phyloP scores from a whole-genome alignment of 495 filamentous ascomycete genomes.

The Neurospora sp. region DNA sequence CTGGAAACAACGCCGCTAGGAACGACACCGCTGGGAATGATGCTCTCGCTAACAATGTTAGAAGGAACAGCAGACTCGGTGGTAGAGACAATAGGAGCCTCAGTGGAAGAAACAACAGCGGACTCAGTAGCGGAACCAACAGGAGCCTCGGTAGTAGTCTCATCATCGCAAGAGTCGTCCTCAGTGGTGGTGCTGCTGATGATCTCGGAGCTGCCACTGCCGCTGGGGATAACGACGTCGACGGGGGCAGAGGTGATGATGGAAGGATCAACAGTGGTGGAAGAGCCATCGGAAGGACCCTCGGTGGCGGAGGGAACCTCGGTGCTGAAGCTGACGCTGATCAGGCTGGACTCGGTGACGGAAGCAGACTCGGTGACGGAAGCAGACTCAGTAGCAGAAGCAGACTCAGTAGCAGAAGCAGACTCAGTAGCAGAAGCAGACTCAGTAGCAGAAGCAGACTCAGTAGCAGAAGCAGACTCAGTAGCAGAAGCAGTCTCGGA shows the following conservation, averaged over 20 bases:
- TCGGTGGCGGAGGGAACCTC: background rate
- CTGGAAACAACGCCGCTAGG: background rate
- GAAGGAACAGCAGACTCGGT: background rate
- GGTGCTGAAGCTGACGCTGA: background rate
- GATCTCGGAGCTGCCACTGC: background rate
- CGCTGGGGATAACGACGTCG: background rate
- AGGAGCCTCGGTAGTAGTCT: slow-evolving; percentile 4
- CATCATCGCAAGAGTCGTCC: slow-evolving; percentile 9
- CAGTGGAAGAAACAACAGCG: background rate
- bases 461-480: background rate
- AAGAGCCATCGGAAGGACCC: background rate
- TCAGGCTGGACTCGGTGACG: background rate
- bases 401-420: background rate
- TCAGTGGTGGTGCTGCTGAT: slow-evolving; percentile 1
- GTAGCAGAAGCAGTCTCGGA: background rate
- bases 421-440: background rate
- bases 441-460: background rate
- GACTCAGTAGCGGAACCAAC: slow-evolving; percentile 1
- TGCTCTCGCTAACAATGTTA: background rate
- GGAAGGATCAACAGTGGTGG: background rate
- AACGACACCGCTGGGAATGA: background rate
- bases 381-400: background rate
- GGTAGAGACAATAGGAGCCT: slow-evolving; percentile 1
- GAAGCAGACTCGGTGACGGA: background rate
- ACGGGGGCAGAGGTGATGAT: slow-evolving; percentile 1